Conservation (phyloP, 768 basidiomycete species). For the Collybiopsis confluens region DNA sequence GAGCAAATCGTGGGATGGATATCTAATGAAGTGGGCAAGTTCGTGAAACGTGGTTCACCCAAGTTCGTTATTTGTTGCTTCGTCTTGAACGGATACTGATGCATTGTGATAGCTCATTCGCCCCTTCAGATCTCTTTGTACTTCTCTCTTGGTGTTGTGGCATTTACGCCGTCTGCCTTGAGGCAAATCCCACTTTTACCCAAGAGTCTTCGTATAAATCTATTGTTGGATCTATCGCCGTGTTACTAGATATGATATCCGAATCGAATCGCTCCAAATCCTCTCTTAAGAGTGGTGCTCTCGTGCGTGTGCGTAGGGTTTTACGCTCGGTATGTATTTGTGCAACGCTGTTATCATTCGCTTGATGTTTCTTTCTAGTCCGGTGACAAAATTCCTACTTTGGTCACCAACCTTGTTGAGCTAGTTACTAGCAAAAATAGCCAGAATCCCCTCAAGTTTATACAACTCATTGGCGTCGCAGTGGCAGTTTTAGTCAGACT, state of each 20-base stretch:
- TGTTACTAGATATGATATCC: constrained; percentile 58
- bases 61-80: constrained; percentile 41
- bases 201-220: constrained; percentile 45
- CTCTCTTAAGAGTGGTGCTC: constrained; percentile 55
- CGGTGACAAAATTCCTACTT: constrained; percentile 36
- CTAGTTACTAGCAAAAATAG: constrained; percentile 47
- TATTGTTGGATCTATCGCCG: constrained; percentile 54
- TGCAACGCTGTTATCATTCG: constrained; percentile 33
- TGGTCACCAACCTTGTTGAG: constrained; percentile 45
- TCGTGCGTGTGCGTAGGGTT: constrained; percentile 61
- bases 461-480: constrained; percentile 61
- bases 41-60: constrained; percentile 47
- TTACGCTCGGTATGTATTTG: constrained; percentile 54
- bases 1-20: constrained; percentile 80
- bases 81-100: not conserved
- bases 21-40: constrained; percentile 55
- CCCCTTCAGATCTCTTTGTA: constrained; percentile 60
- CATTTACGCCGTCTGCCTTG: constrained; percentile 50
- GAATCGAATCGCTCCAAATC: constrained; percentile 49
- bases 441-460: constrained; percentile 31
- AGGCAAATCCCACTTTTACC: constrained; percentile 39
- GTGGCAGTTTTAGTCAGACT: constrained; percentile 70
- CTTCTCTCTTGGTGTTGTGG: constrained; percentile 70
- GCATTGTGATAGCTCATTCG: constrained; percentile 38
- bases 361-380: constrained; percentile 26